Evolutionary conservation across 225 moss, liverwort and hornwort genomes (phyloP).

Genomic region (Pseudoscleropodium purum): DNA sequence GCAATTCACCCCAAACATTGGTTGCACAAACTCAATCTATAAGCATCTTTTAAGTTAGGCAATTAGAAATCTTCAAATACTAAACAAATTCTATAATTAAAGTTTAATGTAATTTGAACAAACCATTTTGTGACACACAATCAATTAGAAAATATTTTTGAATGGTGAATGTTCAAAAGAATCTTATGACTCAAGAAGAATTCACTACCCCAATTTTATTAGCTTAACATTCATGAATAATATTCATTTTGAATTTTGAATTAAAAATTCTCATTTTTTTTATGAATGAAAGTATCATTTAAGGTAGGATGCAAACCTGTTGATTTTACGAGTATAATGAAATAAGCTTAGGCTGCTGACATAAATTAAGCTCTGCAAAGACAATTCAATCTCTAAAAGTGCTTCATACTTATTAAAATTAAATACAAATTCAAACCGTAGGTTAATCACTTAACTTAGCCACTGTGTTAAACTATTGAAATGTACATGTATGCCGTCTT

Average conservation of each 20-base stretch:
- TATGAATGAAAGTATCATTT: background rate
- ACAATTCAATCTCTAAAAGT: slow-evolving; percentile 11
- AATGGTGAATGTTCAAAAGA: background rate
- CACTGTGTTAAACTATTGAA: background rate
- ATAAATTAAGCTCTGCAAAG: slow-evolving; percentile 1
- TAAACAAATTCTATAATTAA: no score
- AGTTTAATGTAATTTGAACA: background rate
- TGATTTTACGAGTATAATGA: background rate
- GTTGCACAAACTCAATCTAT: no score
- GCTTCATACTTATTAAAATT: background rate
- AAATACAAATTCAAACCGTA: background rate
- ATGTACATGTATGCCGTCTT: background rate
- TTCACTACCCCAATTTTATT: background rate
- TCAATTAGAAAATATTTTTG: background rate
- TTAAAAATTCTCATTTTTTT: background rate
- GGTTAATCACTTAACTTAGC: background rate
- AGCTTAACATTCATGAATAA: background rate
- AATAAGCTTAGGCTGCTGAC: background rate
- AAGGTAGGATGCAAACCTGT: slow-evolving; percentile 3
- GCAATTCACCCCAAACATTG: rapidly evolving
- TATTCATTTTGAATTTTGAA: background rate
- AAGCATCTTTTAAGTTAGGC: no score
- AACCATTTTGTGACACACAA: background rate
- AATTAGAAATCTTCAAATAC: background rate
- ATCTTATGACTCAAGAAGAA: background rate